These are phyloP conservation scores for Trypanosoma melophagium DNA, from an alignment of 208 protist genomes.

Conservation along the genomic window DNA sequence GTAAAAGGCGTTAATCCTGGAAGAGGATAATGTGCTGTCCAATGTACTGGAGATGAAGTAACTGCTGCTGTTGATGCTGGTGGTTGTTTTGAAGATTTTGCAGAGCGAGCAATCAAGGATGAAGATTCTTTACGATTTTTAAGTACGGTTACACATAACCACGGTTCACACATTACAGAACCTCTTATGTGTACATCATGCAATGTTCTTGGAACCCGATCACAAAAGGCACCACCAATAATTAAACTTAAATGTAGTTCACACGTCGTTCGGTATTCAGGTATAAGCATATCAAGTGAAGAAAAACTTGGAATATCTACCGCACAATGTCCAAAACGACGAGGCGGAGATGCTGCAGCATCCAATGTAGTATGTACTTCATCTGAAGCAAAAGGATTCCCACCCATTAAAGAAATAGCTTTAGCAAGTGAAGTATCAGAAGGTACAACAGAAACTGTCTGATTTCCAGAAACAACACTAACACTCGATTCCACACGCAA, in stretches of 20 bases:
- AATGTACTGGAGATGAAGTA: slow-evolving; percentile 15
- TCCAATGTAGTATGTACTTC: background rate
- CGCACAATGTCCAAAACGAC: slow-evolving; percentile 35
- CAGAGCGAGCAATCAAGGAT: slow-evolving; percentile 15
- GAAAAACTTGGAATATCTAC: slow-evolving; percentile 11
- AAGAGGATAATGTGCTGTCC: slow-evolving; percentile 47
- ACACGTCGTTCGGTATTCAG: background rate
- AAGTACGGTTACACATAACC: slow-evolving; percentile 28
- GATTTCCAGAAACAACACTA: slow-evolving; percentile 36
- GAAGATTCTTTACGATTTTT: background rate
- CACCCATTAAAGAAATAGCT: slow-evolving; percentile 4
- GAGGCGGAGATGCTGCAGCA: slow-evolving; percentile 4
- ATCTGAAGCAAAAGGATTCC: background rate
- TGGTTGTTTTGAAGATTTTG: slow-evolving; percentile 13
- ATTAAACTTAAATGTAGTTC: slow-evolving; percentile 31
- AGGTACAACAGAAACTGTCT: slow-evolving; percentile 32
- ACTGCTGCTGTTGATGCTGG: background rate
- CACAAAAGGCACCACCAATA: slow-evolving; percentile 30
- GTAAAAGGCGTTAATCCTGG: slow-evolving; percentile 29
- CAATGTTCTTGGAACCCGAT: slow-evolving; percentile 14
- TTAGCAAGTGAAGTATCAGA: slow-evolving; percentile 17
- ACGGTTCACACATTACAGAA: slow-evolving; percentile 28
- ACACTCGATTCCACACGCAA: slow-evolving; percentile 44
- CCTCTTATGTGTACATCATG: slow-evolving; percentile 22
- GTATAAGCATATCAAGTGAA: background rate